These are phyloP conservation scores for Lentinula edodes DNA, from an alignment of 768 basidiomycete species.

Conservation along the genomic window DNA sequence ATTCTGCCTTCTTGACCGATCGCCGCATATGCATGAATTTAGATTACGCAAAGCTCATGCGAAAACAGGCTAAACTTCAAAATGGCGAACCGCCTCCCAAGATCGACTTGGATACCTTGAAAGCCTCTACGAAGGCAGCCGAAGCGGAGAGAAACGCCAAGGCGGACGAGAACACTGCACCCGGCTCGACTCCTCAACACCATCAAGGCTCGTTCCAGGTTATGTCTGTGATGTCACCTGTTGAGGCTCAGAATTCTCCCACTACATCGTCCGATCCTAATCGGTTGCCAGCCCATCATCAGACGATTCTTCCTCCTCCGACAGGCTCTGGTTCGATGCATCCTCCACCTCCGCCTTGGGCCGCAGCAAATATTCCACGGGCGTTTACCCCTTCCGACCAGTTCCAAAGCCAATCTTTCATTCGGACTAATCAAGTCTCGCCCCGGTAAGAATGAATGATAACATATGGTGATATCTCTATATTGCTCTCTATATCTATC, in stretches of 20 bases:
- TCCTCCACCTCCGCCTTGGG: conserved; percentile 17
- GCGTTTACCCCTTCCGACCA: conserved; percentile 21
- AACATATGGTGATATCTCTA: neutral
- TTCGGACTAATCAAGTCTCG: conserved; percentile 37
- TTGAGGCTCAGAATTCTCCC: conserved; percentile 12
- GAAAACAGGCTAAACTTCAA: conserved; percentile 49
- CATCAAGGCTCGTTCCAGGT: conserved; percentile 64
- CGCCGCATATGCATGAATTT: neutral
- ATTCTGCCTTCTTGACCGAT: neutral
- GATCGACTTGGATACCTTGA: conserved; percentile 73
- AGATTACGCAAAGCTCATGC: conserved; percentile 84
- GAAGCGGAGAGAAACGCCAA: conserved; percentile 33
- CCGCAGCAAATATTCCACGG: conserved; percentile 14
- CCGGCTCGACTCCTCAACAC: conserved; percentile 19
- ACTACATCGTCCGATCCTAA: conserved; percentile 8
- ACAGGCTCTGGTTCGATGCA: conserved; percentile 4
- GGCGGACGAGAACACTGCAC: conserved; percentile 5
- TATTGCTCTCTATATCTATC: no score
- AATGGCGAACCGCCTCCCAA: conserved; percentile 41
- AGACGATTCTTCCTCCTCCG: conserved; percentile 5
- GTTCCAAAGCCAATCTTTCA: conserved; percentile 41
- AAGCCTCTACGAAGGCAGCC: conserved; percentile 63
- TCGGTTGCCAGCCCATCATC: conserved; percentile 16
- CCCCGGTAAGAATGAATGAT: conserved; percentile 9
- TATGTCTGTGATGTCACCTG: conserved; percentile 26